These are phyloP conservation scores for Waltergamsia citrina DNA, from an alignment of 2,329 filamentous ascomycete species.

Conservation along the genomic window DNA sequence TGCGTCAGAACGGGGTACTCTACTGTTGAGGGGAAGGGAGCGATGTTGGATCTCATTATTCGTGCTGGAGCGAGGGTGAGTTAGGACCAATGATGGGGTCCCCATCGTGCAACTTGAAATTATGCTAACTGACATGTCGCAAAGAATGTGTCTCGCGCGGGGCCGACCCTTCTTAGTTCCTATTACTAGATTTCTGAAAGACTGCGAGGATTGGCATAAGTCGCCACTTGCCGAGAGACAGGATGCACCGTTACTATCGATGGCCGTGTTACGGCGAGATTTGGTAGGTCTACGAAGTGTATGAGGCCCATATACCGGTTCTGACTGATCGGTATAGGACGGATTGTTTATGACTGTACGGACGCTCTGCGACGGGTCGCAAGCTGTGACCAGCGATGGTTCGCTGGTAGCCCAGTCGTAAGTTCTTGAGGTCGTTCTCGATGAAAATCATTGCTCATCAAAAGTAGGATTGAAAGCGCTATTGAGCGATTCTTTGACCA, in stretches of 20 bases:
- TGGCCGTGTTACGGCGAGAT: conserved; percentile 59
- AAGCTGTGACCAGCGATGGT: conserved; percentile 36
- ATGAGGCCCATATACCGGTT: too few relatives aligned
- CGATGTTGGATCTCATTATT: conserved; percentile 64
- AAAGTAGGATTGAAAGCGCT: conserved; percentile 39
- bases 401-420: conserved; percentile 43
- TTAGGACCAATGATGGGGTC: neutral
- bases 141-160: conserved; percentile 57
- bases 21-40: conserved; percentile 55
- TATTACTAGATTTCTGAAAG: conserved; percentile 53
- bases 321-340: conserved; percentile 25
- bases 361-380: conserved; percentile 49
- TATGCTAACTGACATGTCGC: neutral
- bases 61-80: conserved; percentile 58
- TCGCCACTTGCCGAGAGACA: conserved; percentile 54
- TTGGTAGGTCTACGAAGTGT: conserved; percentile 44
- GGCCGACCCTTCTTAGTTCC: conserved; percentile 61
- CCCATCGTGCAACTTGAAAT: neutral
- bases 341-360: conserved; percentile 48
- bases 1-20: conserved; percentile 46
- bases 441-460: conserved; percentile 8
- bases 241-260: conserved; percentile 63
- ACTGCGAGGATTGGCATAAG: conserved; percentile 61
- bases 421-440: conserved; percentile 5
- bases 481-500: conserved; percentile 58